Base-by-base conservation (phyloP, 2,329 filamentous ascomycete species). In the Gaeumannomyces sp. region DNA sequence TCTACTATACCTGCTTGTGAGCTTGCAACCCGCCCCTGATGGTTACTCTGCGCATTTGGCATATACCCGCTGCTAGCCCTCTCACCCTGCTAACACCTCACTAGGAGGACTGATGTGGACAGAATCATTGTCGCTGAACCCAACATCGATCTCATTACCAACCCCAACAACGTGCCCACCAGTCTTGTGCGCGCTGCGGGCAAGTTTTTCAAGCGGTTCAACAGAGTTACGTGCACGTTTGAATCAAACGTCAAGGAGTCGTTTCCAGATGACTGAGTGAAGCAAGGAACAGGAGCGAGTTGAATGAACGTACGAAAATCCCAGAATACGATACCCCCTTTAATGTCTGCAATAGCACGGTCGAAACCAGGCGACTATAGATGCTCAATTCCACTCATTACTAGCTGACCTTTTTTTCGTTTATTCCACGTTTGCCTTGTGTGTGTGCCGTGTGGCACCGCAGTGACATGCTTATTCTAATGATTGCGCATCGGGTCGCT, bases 1-100 rank as follows among this genome's bases (percentile, higher is more conserved):
- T 87, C 45, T 97, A 92, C 71, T 97, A 97, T 74, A 90, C 93
- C 70, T 91, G 91, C 71, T 80, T 97, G 92, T 97, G 78, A 82
- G 92, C 86, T 60, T 64, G 38, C 25, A 10, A 27, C 28, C 1
- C 16, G 31, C 16, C 19, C 31, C n/a, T 22, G 2, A 31, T 31
- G 16, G 7, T n/a, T 25, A 56, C 25, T 57, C 27, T 62, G 19
- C 28, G 14, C 29, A 11, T 29, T 13, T 58, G 56, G 3, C 19
- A 14, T 22, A 28, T 6, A 16, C 27, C 25, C 19, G 13, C 28
- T 29, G 25, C 57, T 6, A 14, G 13, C 6, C 11, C 57, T 62
- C 60, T 57, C n/a, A 5, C 50, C n/a, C n/a, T 50, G 62, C 68
- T 64, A 28, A 69, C 59, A 14, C 64, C 74, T 66, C 11, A 1